Evolutionary conservation across 2,329 filamentous ascomycete genomes (phyloP).

Genomic region (Verruconis gallopava): DNA sequence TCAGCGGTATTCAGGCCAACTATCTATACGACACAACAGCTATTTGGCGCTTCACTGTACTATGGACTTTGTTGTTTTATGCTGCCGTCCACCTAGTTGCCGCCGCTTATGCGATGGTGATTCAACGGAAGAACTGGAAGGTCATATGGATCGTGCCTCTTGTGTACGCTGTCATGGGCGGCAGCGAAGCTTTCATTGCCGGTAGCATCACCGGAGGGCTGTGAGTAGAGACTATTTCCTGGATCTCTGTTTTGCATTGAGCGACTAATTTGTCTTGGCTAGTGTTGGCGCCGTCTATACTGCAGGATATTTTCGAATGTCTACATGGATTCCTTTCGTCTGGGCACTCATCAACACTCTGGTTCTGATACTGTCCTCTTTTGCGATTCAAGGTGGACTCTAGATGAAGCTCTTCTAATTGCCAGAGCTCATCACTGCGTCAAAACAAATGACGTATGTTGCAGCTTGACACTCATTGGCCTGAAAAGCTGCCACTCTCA

Average conservation of each 20-base stretch:
- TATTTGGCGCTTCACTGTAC: conserved; percentile 76
- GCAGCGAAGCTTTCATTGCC: conserved; percentile 62
- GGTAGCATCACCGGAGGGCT: conserved; percentile 71
- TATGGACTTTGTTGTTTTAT: conserved; percentile 76
- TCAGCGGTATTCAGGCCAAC: conserved; percentile 37
- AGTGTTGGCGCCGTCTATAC: conserved; percentile 71
- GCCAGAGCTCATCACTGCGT: not conserved
- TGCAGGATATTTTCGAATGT: conserved; percentile 77
- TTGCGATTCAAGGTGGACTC: conserved; percentile 73
- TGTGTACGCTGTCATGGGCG: conserved; percentile 57
- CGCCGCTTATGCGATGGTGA: conserved; percentile 55
- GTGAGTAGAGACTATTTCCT: conserved; percentile 36
- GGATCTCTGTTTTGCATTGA: conserved; percentile 11
- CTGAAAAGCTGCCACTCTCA: not conserved
- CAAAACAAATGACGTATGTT: not conserved
- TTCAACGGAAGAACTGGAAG: conserved; percentile 48
- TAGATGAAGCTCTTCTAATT: conserved; percentile 2
- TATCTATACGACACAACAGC: conserved; percentile 64
- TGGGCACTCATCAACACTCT: conserved; percentile 80
- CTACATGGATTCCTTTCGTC: conserved; percentile 83
- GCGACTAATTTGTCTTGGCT: conserved; percentile 6
- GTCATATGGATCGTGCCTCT: conserved; percentile 59
- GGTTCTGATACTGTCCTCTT: conserved; percentile 72
- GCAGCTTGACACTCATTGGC: not conserved
- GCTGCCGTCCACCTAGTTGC: conserved; percentile 61